Percentiles rank a stretch among this genome's conserved stretches.
Conservation (phyloP, 2,329 filamentous ascomycete species). For the Stemphylium beticola region DNA sequence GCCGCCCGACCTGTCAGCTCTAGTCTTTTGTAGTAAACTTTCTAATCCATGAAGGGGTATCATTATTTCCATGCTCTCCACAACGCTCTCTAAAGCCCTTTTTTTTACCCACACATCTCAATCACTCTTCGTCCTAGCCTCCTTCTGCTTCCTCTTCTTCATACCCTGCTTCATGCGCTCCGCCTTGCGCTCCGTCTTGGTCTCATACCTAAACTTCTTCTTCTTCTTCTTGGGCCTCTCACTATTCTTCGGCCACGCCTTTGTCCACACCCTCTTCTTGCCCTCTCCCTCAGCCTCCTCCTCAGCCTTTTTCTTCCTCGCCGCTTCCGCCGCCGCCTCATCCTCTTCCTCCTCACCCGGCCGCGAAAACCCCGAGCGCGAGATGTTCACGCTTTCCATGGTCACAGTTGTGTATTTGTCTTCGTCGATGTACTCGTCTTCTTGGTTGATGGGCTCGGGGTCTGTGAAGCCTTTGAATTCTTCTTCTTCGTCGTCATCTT, state of each 20-base stretch:
- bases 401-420: slow-evolving; percentile 95
- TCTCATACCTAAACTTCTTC: slow-evolving; percentile 92
- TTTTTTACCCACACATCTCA: neutral
- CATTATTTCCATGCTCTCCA: neutral
- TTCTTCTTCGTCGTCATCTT: slow-evolving; percentile 67
- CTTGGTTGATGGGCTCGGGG: slow-evolving; percentile 69
- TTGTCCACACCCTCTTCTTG: slow-evolving; percentile 59
- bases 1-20: neutral
- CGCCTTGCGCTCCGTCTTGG: slow-evolving; percentile 76
- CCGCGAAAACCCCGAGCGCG: slow-evolving; percentile 73
- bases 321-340: slow-evolving; percentile 30
- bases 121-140: slow-evolving; percentile 51
- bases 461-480: slow-evolving; percentile 51
- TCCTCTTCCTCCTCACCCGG: slow-evolving; percentile 46
- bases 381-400: slow-evolving; percentile 84
- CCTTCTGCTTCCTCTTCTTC: slow-evolving; percentile 74
- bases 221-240: slow-evolving; percentile 75
- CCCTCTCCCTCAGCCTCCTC: slow-evolving; percentile 55
- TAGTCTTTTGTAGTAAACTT: neutral
- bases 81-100: neutral
- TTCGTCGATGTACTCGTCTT: slow-evolving; percentile 96
- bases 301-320: slow-evolving; percentile 20
- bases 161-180: slow-evolving; percentile 67
- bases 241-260: slow-evolving; percentile 57
- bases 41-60: slow-evolving; percentile 5